Conservation (phyloP, 768 basidiomycete genomes). For the Termitomyces sp. region DNA sequence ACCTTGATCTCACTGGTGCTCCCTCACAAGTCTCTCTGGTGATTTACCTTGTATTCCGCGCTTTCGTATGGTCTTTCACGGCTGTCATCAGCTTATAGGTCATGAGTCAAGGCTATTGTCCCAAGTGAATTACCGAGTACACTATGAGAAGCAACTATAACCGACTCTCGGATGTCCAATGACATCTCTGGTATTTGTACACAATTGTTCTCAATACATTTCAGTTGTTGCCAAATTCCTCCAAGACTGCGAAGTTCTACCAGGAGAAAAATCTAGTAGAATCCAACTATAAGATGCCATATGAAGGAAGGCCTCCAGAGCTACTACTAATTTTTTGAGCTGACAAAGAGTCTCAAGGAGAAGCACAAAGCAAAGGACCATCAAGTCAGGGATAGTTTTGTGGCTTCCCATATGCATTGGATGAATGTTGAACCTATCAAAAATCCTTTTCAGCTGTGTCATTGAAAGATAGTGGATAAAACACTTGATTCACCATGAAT, state of each 20-base stretch:
- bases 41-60: constrained; percentile 3
- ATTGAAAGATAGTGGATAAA: not conserved
- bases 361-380: not conserved
- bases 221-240: not conserved
- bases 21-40: not conserved
- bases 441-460: no score
- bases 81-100: not conserved
- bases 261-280: not conserved
- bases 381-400: not conserved
- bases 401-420: no score
- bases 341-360: not conserved
- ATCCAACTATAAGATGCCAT: not conserved
- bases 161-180: constrained; percentile 1
- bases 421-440: not conserved
- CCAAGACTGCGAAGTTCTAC: constrained; percentile 1
- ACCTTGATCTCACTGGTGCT: constrained; percentile 2
- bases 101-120: constrained; percentile 1
- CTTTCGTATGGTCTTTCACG: constrained; percentile 7
- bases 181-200: not conserved
- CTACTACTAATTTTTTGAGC: not conserved
- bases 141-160: not conserved
- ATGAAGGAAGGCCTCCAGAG: not conserved
- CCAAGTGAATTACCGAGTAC: not conserved
- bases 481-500: not conserved
- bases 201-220: constrained; percentile 3